Evolutionary conservation across 352 stramenopile genomes (phyloP).

Genomic region (Phytopythium sindhum): DNA sequence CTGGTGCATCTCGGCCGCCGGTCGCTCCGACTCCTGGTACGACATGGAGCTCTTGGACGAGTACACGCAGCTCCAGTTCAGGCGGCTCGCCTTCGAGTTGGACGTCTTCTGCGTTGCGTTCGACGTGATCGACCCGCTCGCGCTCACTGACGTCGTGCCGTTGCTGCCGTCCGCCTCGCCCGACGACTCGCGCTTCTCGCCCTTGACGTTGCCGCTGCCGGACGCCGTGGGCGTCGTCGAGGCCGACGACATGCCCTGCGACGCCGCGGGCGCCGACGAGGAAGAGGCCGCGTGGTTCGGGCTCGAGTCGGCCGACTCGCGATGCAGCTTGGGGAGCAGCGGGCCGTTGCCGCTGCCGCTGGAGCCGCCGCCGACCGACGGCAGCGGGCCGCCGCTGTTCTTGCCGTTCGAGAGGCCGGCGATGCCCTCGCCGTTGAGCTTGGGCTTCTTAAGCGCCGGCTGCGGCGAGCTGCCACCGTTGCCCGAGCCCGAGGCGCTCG

Average conservation of each 20-base stretch:
- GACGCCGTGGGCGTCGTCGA: slow-evolving; percentile 17
- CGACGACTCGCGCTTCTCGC: slow-evolving; percentile 11
- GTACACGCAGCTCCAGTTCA: slow-evolving; percentile 87
- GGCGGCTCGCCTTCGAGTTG: slow-evolving; percentile 75
- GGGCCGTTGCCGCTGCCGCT: slow-evolving; percentile 18
- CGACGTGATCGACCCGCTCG: slow-evolving; percentile 27
- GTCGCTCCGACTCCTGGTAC: slow-evolving; percentile 78
- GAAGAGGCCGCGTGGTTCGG: slow-evolving; percentile 27
- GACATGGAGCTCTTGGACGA: slow-evolving; percentile 62
- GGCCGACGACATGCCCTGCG: slow-evolving; percentile 22
- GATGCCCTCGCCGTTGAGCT: slow-evolving; percentile 56
- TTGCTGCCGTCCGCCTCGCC: slow-evolving; percentile 16
- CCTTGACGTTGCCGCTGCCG: slow-evolving; percentile 6
- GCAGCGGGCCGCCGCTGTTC: slow-evolving; percentile 22
- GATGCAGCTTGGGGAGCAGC: slow-evolving; percentile 61
- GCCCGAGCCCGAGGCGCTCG: slow-evolving; percentile 13
- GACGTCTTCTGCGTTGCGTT: slow-evolving; percentile 71
- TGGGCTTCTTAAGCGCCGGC: slow-evolving; percentile 76
- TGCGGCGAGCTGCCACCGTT: neutral
- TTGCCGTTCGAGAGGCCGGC: slow-evolving; percentile 74
- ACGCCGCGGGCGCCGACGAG: slow-evolving; percentile 15
- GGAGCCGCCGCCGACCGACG: slow-evolving; percentile 30
- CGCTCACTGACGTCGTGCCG: slow-evolving; percentile 12
- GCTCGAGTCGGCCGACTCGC: slow-evolving; percentile 59
- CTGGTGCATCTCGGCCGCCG: slow-evolving; percentile 78